Conservation (phyloP, 2,329 filamentous ascomycete genomes). For the Hymenoscyphus albidus region DNA sequence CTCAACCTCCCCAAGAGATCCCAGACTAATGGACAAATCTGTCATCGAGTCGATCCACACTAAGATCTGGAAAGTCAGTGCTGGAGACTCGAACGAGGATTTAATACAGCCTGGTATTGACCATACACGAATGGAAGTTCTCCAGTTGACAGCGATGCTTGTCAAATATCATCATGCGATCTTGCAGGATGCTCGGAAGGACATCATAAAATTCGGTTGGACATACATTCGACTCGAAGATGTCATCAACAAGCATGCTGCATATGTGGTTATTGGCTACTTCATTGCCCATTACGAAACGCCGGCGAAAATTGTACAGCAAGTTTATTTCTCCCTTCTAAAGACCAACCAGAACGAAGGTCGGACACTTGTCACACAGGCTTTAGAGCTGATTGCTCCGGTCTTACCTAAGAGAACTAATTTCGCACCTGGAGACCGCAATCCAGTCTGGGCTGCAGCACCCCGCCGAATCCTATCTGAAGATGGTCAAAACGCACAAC, state of each 20-base stretch:
- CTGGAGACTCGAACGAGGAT: conserved; percentile 79
- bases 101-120: conserved; percentile 82
- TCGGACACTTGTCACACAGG: conserved; percentile 85
- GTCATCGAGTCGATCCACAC: conserved; percentile 88
- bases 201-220: conserved; percentile 99
- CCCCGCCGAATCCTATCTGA: conserved; percentile 88
- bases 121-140: conserved; percentile 90
- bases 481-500: conserved; percentile 90
- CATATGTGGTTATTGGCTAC: conserved; percentile 94
- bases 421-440: conserved; percentile 62
- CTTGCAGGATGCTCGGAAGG: conserved; percentile 88
- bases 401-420: conserved; percentile 83
- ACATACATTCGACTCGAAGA: conserved; percentile 98
- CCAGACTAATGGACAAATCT: conserved; percentile 75
- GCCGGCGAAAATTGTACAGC: conserved; percentile 88
- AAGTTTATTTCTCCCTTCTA: conserved; percentile 88
- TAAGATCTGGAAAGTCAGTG: conserved; percentile 89
- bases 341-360: conserved; percentile 95
- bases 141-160: conserved; percentile 90
- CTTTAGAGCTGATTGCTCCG: conserved; percentile 90
- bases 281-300: conserved; percentile 98
- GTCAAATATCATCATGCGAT: conserved; percentile 91
- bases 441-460: conserved; percentile 83
- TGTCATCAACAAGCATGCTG: conserved; percentile 97
- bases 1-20: conserved; percentile 53